A percentile compares a stretch with the other conserved stretches of the same genome.
phyloP scores from a whole-genome alignment of 2,329 filamentous ascomycete genomes.

The Mollisia scopiformis region DNA sequence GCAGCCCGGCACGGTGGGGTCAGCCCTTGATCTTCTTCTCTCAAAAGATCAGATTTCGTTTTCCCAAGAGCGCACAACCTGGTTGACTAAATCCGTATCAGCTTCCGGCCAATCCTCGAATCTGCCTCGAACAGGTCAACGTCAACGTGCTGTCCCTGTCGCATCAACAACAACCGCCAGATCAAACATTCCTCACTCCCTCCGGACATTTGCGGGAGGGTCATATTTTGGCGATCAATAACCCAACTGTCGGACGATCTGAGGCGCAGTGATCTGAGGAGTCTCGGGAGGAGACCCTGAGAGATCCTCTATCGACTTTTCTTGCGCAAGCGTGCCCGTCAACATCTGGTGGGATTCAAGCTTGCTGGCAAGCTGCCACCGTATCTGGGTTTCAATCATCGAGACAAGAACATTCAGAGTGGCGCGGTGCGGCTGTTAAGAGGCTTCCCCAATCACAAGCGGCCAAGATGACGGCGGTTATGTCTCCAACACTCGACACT shows the following conservation, averaged over 20 bases:
- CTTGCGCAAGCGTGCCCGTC: conserved; percentile 20
- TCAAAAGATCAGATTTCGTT: conserved; percentile 28
- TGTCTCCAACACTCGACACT: conserved; percentile 52
- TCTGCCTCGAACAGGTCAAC: conserved; percentile 22
- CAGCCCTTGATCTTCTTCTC: conserved; percentile 20
- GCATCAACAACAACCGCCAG: conserved; percentile 16
- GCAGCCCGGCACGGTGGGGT: conserved; percentile 22
- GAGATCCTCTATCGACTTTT: conserved; percentile 10
- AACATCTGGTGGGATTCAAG: conserved; percentile 19
- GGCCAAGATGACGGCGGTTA: conserved; percentile 46
- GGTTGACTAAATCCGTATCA: conserved; percentile 17
- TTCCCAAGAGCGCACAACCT: conserved; percentile 21
- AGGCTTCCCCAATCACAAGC: neutral
- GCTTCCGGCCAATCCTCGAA: conserved; percentile 19
- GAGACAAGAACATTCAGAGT: conserved; percentile 7
- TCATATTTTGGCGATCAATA: conserved; percentile 11
- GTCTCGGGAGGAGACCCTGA: conserved; percentile 8
- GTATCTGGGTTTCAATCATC: conserved; percentile 19
- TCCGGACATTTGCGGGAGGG: conserved; percentile 1
- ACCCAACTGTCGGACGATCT: conserved; percentile 6
- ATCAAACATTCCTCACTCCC: conserved; percentile 21
- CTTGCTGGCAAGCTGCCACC: conserved; percentile 35
- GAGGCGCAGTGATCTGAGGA: conserved; percentile 12
- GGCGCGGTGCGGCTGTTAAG: conserved; percentile 2
- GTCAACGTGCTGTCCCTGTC: conserved; percentile 10